Conservation (phyloP, 805 yeast species). For the Kuraishia cidri region DNA sequence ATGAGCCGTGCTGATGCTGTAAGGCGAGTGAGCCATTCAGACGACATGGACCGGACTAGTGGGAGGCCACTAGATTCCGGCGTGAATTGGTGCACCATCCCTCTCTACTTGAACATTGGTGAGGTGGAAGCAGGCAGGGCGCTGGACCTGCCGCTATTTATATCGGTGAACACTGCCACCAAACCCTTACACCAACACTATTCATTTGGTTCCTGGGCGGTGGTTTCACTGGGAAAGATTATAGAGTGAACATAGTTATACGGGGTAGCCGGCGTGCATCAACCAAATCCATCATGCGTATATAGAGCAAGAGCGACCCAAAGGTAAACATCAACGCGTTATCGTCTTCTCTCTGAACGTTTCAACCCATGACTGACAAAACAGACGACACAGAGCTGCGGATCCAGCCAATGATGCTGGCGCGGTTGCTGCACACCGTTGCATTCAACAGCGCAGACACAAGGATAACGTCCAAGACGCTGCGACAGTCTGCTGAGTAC, state of each 20-base stretch:
- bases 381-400: slow-evolving; percentile 7
- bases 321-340: too few species aligned
- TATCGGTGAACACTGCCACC: too few species aligned
- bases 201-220: too few species aligned
- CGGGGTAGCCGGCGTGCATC: too few species aligned
- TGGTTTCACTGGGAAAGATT: too few species aligned
- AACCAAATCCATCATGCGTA: too few species aligned
- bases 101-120: slow-evolving; percentile 8
- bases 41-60: neutral
- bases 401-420: slow-evolving; percentile 24
- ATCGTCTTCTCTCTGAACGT: too few species aligned
- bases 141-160: too few species aligned
- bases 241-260: too few species aligned
- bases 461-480: slow-evolving; percentile 35
- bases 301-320: too few species aligned
- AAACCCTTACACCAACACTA: too few species aligned
- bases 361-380: too few species aligned
- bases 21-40: neutral
- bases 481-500: slow-evolving; percentile 44
- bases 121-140: slow-evolving; percentile 6
- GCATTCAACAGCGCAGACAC: slow-evolving; percentile 38
- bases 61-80: slow-evolving; percentile 11
- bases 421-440: slow-evolving; percentile 40
- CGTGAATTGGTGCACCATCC: slow-evolving; percentile 19
- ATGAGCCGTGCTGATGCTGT: slow-evolving; percentile 11